Percentiles rank a stretch among this genome's conserved stretches.
These are phyloP conservation scores for Tephrocybe sp. DNA, from an alignment of 768 basidiomycete species.

Conservation along the genomic window DNA sequence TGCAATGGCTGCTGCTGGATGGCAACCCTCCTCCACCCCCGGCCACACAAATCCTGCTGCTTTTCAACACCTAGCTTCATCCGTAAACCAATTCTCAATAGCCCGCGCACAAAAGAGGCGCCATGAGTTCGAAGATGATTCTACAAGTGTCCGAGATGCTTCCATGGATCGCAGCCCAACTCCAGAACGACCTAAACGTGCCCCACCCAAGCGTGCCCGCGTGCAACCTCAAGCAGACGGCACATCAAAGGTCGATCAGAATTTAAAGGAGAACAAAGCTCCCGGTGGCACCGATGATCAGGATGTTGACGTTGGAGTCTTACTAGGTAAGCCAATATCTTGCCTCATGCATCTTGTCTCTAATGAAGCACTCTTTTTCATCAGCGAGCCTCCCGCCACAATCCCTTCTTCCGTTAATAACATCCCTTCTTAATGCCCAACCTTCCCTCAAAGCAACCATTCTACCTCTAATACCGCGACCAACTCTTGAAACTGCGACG, in stretches of 20 bases:
- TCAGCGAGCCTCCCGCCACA: slow-evolving; percentile 80
- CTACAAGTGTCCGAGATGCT: slow-evolving; percentile 48
- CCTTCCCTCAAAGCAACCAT: slow-evolving; percentile 72
- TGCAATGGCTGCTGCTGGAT: slow-evolving; percentile 41
- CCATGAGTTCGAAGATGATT: slow-evolving; percentile 68
- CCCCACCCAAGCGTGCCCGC: slow-evolving; percentile 66
- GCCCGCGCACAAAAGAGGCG: slow-evolving; percentile 59
- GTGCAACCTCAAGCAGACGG: slow-evolving; percentile 34
- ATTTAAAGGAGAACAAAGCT: slow-evolving; percentile 50
- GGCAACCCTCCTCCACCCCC: slow-evolving; percentile 46
- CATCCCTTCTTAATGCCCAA: slow-evolving; percentile 62
- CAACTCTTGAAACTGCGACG: slow-evolving; percentile 72
- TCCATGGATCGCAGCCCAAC: slow-evolving; percentile 87
- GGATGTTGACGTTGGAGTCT: slow-evolving; percentile 76
- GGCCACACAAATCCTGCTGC: slow-evolving; percentile 50
- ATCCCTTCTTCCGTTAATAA: slow-evolving; percentile 73
- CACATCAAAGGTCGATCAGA: slow-evolving; percentile 38
- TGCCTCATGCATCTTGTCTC: slow-evolving; percentile 2
- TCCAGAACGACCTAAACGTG: slow-evolving; percentile 73
- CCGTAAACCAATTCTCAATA: slow-evolving; percentile 41
- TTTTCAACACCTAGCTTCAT: slow-evolving; percentile 56
- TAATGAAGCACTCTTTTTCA: slow-evolving; percentile 18
- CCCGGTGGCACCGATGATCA: slow-evolving; percentile 41
- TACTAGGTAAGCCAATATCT: slow-evolving; percentile 61
- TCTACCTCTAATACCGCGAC: slow-evolving; percentile 80